Evolutionary conservation across 2,329 filamentous ascomycete genomes (phyloP).

Genomic region (Colletotrichum ledebouriae): DNA sequence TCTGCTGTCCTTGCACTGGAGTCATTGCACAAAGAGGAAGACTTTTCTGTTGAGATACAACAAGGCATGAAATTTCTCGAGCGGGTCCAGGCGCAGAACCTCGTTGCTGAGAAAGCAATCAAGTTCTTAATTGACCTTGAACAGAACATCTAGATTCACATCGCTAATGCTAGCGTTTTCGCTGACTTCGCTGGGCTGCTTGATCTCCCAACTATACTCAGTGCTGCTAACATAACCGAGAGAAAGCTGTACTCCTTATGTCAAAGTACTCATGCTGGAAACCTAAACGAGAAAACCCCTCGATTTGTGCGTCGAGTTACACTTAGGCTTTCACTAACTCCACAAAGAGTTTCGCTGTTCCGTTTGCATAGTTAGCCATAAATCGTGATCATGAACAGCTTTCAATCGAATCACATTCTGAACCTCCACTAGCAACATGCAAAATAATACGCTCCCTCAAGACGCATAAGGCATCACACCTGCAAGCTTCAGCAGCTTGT

Average conservation of each 20-base stretch:
- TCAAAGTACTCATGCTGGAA: too few species aligned
- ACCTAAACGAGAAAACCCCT: too few species aligned
- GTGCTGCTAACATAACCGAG: too few species aligned
- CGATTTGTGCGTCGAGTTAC: too few species aligned
- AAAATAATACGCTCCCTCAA: background rate
- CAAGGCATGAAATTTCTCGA: background rate
- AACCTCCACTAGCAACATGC: background rate
- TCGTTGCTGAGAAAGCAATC: background rate
- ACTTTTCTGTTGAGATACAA: conserved; percentile 3
- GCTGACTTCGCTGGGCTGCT: too few species aligned
- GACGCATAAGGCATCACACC: background rate
- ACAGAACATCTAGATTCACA: background rate
- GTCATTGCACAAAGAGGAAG: conserved; percentile 3
- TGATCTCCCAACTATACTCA: too few species aligned
- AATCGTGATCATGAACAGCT: too few species aligned
- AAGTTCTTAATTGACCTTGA: background rate
- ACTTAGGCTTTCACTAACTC: too few species aligned
- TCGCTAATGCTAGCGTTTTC: too few species aligned
- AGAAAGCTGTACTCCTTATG: too few species aligned
- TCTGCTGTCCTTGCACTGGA: background rate
- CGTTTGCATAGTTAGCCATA: fast-evolving
- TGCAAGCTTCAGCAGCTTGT: background rate
- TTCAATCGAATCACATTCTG: background rate
- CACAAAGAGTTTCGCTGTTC: background rate
- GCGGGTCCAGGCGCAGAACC: background rate